Evolutionary conservation across 805 yeast genomes (phyloP).

Genomic region (Hanseniaspora lachancei): DNA sequence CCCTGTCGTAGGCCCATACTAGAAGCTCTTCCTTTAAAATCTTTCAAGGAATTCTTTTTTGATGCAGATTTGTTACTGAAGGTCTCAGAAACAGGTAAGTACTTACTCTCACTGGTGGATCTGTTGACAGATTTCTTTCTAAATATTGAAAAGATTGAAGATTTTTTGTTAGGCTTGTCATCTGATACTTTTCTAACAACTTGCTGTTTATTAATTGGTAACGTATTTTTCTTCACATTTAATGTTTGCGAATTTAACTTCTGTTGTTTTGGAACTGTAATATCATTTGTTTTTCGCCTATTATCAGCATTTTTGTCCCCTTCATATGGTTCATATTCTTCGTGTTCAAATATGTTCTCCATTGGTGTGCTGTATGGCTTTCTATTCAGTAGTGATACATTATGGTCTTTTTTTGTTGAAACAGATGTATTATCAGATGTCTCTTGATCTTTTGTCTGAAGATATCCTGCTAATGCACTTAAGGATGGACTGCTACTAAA

Average conservation of each 20-base stretch:
- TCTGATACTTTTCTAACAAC: slow-evolving; percentile 13
- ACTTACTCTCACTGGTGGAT: not conserved
- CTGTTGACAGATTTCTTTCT: slow-evolving; percentile 5
- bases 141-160: slow-evolving; percentile 14
- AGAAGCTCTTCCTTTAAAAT: not conserved
- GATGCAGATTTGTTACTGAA: slow-evolving; percentile 2
- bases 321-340: slow-evolving; percentile 5
- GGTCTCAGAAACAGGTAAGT: slow-evolving; percentile 9
- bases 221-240: not conserved
- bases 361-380: slow-evolving; percentile 12
- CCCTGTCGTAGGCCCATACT: not conserved
- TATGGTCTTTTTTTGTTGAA: slow-evolving; percentile 15
- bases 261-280: not conserved
- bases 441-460: slow-evolving; percentile 28
- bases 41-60: not conserved
- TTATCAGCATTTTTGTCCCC: not conserved
- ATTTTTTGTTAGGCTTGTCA: slow-evolving; percentile 2
- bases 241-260: not conserved
- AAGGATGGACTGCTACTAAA: slow-evolving; percentile 35
- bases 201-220: slow-evolving; percentile 8
- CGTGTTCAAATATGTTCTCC: slow-evolving; percentile 16
- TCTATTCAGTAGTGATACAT: slow-evolving; percentile 19
- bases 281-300: too few species aligned
- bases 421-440: slow-evolving; percentile 18
- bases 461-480: slow-evolving; percentile 31